Base-by-base conservation (phyloP, 2,329 filamentous ascomycete species). In the Fusarium clavum region DNA sequence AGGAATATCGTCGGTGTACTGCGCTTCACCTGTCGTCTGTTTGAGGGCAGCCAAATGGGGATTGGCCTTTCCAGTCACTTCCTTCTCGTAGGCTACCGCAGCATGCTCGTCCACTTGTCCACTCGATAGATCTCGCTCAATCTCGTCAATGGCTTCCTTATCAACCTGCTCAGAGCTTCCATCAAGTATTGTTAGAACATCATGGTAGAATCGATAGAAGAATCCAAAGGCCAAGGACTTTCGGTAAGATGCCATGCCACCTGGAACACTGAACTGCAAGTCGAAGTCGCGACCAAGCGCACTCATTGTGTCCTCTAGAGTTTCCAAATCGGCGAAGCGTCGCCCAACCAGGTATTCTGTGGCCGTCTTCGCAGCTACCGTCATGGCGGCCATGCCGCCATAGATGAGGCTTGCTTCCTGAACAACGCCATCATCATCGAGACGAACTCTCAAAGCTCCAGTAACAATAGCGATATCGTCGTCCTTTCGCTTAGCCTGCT, bases 381-480 rank as follows among this genome's bases (percentile, higher is more conserved):
- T 99, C 70, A 90, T 94, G 0, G 96, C 91, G 7, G 95, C 96
- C 94, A 99, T 96, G 46, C 96, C 96, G 56, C 96, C 96, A 73
- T 97, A 98, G 5, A 97, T 92, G 24, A 99, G 84, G 73, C 92
- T 93, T 64, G 89, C 90, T 69, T 91, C 90, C 65, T 90, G 86
- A 8, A 98, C 93, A 3, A 88, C 78, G 44, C 95, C 88, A 2
- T 86, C 84, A 4, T 92, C 86, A 41, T 90, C 87, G 5, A 98
- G 81, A 8, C 87, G 88, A 8, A 98, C 85, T 38, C 93, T 88
- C 61, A 98, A 81, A 2, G 95, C 94, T 29, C 92, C 90, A 51
- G 97, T 98, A 25, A 98, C 96, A 74, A 99, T 98, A 4, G 96
- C 96, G 77, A 99, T 98, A 77, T 99, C 96, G 75, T 99, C 96